Evolutionary conservation across 495 filamentous ascomycete species (phyloP).

Genomic region (Hypoxylon rickii): DNA sequence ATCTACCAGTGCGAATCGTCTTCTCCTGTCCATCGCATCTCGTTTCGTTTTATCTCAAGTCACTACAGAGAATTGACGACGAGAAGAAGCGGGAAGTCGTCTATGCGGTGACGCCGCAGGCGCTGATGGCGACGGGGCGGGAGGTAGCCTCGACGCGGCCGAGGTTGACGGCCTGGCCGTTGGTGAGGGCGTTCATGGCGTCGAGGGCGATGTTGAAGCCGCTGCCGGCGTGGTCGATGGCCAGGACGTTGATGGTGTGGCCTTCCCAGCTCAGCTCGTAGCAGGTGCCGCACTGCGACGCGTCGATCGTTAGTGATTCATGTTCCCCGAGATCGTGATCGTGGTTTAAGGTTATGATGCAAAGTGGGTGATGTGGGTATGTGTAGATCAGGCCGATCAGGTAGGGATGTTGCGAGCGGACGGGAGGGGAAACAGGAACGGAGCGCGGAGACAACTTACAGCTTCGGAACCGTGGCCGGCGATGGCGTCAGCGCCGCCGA

Average conservation of each 20-base stretch:
- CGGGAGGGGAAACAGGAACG: neutral
- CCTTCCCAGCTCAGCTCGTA: conserved; percentile 64
- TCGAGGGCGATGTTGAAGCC: conserved; percentile 68
- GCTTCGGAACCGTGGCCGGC: conserved; percentile 59
- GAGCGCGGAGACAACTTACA: conserved; percentile 10
- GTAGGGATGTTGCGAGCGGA: neutral
- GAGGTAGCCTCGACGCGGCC: conserved; percentile 45
- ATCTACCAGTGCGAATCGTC: no score
- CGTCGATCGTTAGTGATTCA: conserved; percentile 22
- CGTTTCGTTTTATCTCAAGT: no score
- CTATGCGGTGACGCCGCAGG: conserved; percentile 42
- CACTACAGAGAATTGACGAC: neutral
- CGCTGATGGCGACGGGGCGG: conserved; percentile 44
- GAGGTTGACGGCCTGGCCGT: conserved; percentile 33
- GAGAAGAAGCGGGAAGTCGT: neutral
- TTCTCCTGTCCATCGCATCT: no score
- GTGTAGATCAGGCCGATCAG: no score
- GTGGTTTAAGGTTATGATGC: neutral
- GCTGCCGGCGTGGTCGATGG: conserved; percentile 62
- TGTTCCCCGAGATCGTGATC: neutral
- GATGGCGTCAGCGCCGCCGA: conserved; percentile 67
- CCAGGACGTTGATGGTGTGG: conserved; percentile 66
- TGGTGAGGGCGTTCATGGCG: conserved; percentile 72
- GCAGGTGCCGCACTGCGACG: conserved; percentile 68
- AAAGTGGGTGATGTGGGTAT: neutral